Evolutionary conservation across 192 early-diverging fungal genomes (phyloP), one percentile per base, ranked within the genome.

Genomic region (Gaertneriomyces semiglobifer): DNA sequence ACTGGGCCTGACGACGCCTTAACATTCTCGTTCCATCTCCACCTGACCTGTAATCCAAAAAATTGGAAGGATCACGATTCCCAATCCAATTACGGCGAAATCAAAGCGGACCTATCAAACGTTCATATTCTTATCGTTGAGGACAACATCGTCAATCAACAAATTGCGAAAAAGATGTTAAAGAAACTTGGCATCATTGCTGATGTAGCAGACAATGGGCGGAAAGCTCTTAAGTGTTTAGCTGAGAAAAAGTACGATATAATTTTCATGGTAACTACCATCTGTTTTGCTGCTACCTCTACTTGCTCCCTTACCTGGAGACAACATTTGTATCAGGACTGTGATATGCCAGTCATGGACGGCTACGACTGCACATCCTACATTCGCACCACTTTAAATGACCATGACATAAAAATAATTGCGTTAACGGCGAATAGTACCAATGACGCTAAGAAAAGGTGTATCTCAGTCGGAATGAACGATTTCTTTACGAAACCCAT

Each of bases 401-500:
- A 65, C 63, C 7, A 11, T 11, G 16, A 48, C 5, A 40, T 65
- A 6, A 51, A 44, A 40, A 68, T 68, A 25, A 33, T 68, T 6
- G 66, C 66, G 5, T 43, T 68, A 33, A 68, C 66, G 4, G 66
- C 66, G 3, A 51, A 60, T 19, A 58, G 55, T 12, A 68, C 56
- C 16, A 58, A 68, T 44, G 48, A 51, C 11, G 48, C 54, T 39
- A 9, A 40, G 40, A 11, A 38, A 25, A 43, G 56, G 8, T 68
- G 66, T 46, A 59, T 61, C 11, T 8, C 7, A 33, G 57, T 43
- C 16, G 67, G 67, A 41, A 69, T 69, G 67, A 39, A 69, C 58
- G 67, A 69, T 43, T 69, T 20, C 18, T 47, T 69, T 8, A 62
- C 50, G 38, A 69, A 69, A 43, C 67, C 67, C 4, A 54, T 69